These are phyloP conservation scores for Verticillium zaregamsianum DNA, from an alignment of 2,329 filamentous ascomycete genomes.

Conservation along the genomic window DNA sequence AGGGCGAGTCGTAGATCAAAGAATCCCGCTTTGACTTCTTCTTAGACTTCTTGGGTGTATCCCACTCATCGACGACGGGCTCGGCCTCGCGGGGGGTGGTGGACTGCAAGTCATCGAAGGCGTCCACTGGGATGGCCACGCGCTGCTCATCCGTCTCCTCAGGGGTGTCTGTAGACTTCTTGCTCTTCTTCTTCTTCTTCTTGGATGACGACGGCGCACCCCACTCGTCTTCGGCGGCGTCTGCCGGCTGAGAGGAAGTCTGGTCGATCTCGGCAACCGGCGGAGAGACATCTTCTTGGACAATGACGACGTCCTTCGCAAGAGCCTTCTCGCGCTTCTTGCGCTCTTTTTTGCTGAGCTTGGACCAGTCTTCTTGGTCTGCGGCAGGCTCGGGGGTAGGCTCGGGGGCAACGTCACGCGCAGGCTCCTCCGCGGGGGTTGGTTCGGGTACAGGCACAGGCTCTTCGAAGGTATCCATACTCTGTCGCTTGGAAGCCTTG, in stretches of 20 bases:
- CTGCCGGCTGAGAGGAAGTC: slow-evolving; percentile 13
- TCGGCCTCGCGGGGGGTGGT: slow-evolving; percentile 13
- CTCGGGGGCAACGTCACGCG: slow-evolving; percentile 5
- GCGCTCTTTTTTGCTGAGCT: slow-evolving; percentile 28
- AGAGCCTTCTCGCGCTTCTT: slow-evolving; percentile 38
- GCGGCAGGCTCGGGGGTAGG: slow-evolving; percentile 17
- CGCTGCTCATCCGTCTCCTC: slow-evolving; percentile 18
- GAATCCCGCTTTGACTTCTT: slow-evolving; percentile 22
- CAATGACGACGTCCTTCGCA: slow-evolving; percentile 21
- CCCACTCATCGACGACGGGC: slow-evolving; percentile 26
- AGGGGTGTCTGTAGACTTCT: slow-evolving; percentile 16
- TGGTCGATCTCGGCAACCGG: neutral
- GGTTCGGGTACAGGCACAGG: slow-evolving; percentile 1
- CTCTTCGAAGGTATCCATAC: slow-evolving; percentile 18
- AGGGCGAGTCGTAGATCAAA: slow-evolving; percentile 22
- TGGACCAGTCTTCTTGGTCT: slow-evolving; percentile 15
- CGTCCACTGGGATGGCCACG: slow-evolving; percentile 23
- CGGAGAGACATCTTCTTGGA: slow-evolving; percentile 18
- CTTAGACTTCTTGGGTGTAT: slow-evolving; percentile 26
- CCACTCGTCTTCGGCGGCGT: slow-evolving; percentile 17
- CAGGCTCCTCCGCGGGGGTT: slow-evolving; percentile 1
- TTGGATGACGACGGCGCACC: slow-evolving; percentile 19
- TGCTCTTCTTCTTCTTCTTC: slow-evolving; percentile 28
- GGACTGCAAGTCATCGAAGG: slow-evolving; percentile 20
- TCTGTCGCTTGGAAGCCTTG: slow-evolving; percentile 33